These are phyloP conservation scores for Coccinonectria pachysandricola DNA, from an alignment of 2,329 filamentous ascomycete species.

Conservation along the genomic window DNA sequence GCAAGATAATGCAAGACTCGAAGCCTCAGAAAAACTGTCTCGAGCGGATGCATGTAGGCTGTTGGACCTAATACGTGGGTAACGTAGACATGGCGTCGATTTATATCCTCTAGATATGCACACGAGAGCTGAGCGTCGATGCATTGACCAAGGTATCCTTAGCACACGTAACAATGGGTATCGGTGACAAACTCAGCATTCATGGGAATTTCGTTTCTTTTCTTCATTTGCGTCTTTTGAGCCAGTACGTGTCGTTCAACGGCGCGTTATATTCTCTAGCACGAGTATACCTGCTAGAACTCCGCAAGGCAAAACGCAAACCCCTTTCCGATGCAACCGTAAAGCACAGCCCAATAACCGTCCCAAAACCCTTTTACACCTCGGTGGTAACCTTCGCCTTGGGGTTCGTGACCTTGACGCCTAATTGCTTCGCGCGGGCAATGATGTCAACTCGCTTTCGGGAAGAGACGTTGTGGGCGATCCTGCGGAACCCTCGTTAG, in stretches of 20 bases:
- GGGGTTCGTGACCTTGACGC: conserved; percentile 99
- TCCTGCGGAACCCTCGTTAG: conserved; percentile 47
- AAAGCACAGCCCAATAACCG: conserved; percentile 21
- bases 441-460: conserved; percentile 98
- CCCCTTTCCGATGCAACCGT: conserved; percentile 22
- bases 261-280: conserved; percentile 22
- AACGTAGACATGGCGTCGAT: too few relatives aligned
- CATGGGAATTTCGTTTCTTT: too few relatives aligned
- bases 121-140: too few relatives aligned
- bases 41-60: too few relatives aligned
- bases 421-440: conserved; percentile 91
- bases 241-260: conserved; percentile 20
- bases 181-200: too few relatives aligned
- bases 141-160: too few relatives aligned
- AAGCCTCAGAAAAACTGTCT: too few relatives aligned
- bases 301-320: conserved; percentile 20
- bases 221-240: too few relatives aligned
- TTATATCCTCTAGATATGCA: too few relatives aligned
- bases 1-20: too few relatives aligned
- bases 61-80: too few relatives aligned
- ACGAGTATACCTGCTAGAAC: conserved; percentile 20
- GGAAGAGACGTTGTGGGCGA: conserved; percentile 94
- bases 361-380: conserved; percentile 45
- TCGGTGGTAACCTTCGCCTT: conserved; percentile 99
- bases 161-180: too few relatives aligned